phyloP scores from a whole-genome alignment of 768 basidiomycete genomes.

The Neoboletus brunneissimus region DNA sequence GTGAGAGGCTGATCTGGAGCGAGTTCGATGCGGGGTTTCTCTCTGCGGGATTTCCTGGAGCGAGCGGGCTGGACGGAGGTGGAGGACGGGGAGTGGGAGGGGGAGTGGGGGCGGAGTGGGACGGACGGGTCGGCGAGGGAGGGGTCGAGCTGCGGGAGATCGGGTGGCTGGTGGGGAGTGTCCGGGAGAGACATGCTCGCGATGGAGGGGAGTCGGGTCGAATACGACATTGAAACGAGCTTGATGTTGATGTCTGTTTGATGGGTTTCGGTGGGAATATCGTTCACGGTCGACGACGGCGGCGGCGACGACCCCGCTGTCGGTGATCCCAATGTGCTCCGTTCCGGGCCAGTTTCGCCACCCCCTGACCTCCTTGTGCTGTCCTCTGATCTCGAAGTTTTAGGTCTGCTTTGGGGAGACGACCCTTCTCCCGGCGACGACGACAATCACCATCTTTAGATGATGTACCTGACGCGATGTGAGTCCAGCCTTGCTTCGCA shows the following conservation, averaged over 20 bases:
- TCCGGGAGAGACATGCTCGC: conserved; percentile 22
- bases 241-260: conserved; percentile 21
- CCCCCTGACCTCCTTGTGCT: not conserved
- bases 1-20: conserved; percentile 78
- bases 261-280: not conserved
- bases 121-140: not conserved
- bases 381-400: too few species aligned
- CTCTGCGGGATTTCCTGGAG: conserved; percentile 43
- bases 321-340: not conserved
- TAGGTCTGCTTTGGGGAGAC: too few species aligned
- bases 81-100: not conserved
- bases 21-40: conserved; percentile 61
- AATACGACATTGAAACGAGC: not conserved
- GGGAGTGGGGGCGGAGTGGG: not conserved
- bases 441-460: not conserved
- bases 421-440: not conserved
- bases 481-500: not conserved
- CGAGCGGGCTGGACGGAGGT: not conserved
- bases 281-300: too few species aligned
- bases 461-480: not conserved
- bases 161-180: not conserved
- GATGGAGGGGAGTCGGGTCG: conserved; percentile 5
- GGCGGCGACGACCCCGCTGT: not conserved
- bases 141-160: not conserved
- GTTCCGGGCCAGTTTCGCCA: not conserved